Evolutionary conservation across 1,284 basidiomycete genomes (phyloP).

Genomic region (Sparassis latifolia): DNA sequence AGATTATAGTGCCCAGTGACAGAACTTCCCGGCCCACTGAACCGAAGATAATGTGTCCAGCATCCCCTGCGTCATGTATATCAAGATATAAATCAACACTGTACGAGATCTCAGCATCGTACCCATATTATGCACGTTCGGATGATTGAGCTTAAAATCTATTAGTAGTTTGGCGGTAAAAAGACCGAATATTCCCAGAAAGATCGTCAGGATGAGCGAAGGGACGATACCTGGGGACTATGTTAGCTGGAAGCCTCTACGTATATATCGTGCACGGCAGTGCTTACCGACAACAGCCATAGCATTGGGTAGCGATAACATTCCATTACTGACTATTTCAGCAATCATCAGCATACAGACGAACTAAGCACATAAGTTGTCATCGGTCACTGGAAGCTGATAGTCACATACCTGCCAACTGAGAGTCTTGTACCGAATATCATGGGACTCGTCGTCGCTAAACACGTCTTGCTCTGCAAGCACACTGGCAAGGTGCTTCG

Average conservation of each 20-base stretch:
- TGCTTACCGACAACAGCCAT: slow-evolving; percentile 44
- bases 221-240: slow-evolving; percentile 38
- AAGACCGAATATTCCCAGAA: slow-evolving; percentile 46
- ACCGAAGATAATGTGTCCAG: slow-evolving; percentile 46
- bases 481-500: neutral
- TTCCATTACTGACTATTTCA: slow-evolving; percentile 53
- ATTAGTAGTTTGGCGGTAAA: slow-evolving; percentile 49
- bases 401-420: slow-evolving; percentile 40
- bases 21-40: slow-evolving; percentile 43
- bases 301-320: slow-evolving; percentile 48
- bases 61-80: slow-evolving; percentile 35
- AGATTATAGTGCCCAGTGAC: slow-evolving; percentile 42
- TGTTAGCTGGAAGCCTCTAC: too few relatives aligned
- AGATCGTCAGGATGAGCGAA: slow-evolving; percentile 46
- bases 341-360: slow-evolving; percentile 51
- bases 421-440: slow-evolving; percentile 29
- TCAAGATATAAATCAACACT: neutral
- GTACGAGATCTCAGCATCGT: neutral
- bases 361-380: slow-evolving; percentile 26
- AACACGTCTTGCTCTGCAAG: slow-evolving; percentile 22
- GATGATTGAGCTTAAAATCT: slow-evolving; percentile 53
- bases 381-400: neutral
- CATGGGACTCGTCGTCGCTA: slow-evolving; percentile 27
- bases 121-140: slow-evolving; percentile 50
- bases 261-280: too few relatives aligned